phyloP scores from a whole-genome alignment of 805 yeast genomes.

The Candida coleopterorum region DNA sequence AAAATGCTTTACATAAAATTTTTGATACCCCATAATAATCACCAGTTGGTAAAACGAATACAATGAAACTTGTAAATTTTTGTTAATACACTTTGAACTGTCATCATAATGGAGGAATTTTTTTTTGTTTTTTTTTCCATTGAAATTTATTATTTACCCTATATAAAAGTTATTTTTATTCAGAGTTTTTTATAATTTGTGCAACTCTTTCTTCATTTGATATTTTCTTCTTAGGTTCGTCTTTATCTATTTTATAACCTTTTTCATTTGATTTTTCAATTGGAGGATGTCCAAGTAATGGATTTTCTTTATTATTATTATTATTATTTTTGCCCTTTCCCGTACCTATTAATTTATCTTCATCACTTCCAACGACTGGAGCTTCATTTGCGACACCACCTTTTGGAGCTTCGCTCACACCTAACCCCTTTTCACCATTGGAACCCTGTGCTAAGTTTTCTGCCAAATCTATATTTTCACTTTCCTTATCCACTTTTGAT shows the following conservation, averaged over 20 bases:
- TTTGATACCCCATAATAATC: too few species aligned
- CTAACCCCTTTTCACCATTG: slow-evolving; percentile 35
- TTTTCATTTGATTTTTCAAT: slow-evolving; percentile 1
- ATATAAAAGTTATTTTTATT: too few species aligned
- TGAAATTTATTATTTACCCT: background rate
- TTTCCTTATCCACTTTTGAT: slow-evolving; percentile 28
- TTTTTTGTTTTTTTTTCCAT: slow-evolving; percentile 1
- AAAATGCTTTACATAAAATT: background rate
- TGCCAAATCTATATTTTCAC: slow-evolving; percentile 32
- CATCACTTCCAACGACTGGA: slow-evolving; percentile 38
- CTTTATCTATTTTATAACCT: slow-evolving; percentile 1
- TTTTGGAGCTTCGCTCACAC: slow-evolving; percentile 41
- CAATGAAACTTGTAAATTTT: too few species aligned
- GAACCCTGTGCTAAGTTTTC: slow-evolving; percentile 34
- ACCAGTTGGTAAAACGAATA: too few species aligned
- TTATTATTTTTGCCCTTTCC: slow-evolving; percentile 13
- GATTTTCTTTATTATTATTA: slow-evolving; percentile 4
- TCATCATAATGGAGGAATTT: too few species aligned
- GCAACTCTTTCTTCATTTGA: slow-evolving; percentile 7
- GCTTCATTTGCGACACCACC: slow-evolving; percentile 46
- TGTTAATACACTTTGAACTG: too few species aligned
- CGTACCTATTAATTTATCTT: slow-evolving; percentile 22
- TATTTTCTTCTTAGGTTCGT: background rate
- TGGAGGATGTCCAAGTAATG: slow-evolving; percentile 5
- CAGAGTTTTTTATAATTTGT: slow-evolving; percentile 6